Evolutionary conservation across 1,284 basidiomycete species (phyloP), one percentile per base, ranked within the genome.

Genomic region (Pseudozyma tsukubaensis): DNA sequence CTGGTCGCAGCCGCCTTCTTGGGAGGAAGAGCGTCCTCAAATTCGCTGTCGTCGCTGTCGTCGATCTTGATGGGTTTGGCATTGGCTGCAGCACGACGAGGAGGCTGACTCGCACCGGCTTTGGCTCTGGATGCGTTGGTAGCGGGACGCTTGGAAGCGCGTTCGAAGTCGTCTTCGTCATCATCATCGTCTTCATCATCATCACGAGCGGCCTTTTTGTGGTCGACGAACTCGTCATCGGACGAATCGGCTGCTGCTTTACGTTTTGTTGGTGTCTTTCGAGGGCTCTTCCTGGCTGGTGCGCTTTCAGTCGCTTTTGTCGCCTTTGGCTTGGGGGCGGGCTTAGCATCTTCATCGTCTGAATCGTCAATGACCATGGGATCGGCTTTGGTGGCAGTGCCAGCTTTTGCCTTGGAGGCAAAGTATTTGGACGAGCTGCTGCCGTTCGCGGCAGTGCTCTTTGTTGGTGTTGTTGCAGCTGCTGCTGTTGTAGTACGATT

Each of bases 161-260:
- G 77, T 50, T 66, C 71, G 49, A 76, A 63, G 36, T 81, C 78
- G 32, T 84, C 83, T 2, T 83, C 80, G 34, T 80, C 78, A 35
- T 78, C 75, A 8, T 76, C 67, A 19, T 84, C 77, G 37, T 72
- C 56, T 9, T 74, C 67, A 13, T 62, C 62, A 11, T 59, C 50
- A 13, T 60, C 55, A 16, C 57, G 34, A n/a, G 50, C 18, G 11
- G 5, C 39, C 19, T 55, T 44, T 18, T 32, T 24, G 34, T 39
- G 42, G 34, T 42, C 47, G 6, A 49, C 59, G 13, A 57, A 51
- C 1, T 63, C 60, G 24, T 66, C 57, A 24, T 67, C 58, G 18
- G 40, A 50, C 47, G 49, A 52, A 29, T 63, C 54, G 24, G 52
- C 36, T 10, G 51, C 21, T 13, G 51, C 55, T 60, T 76, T 69